Base-by-base conservation (phyloP, 768 basidiomycete genomes). In the Lactifluus pinguis region DNA sequence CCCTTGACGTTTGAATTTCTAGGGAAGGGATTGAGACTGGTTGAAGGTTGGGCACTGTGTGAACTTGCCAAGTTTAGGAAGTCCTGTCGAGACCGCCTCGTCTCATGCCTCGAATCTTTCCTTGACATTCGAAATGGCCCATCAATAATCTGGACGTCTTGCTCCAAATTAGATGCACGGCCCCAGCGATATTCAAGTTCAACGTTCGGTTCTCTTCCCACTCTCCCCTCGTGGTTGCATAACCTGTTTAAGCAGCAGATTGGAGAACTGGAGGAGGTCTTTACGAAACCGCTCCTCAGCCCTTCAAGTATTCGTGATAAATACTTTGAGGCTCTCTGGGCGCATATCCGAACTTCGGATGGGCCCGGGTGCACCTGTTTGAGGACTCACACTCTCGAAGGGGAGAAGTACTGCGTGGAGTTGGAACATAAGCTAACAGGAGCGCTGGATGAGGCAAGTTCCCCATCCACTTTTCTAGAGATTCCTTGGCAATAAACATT, bases 1-100 rank as follows among this genome's bases (percentile, higher is more conserved):
- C 50, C 61, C 4, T 48, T 61, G 32, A 57, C 63, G 4, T 50
- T 61, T 13, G 60, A 61, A 9, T 14, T 1, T 8, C 34, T 61
- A 13, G 60, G 50, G 1, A 4, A 41, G 1, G 44, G 32, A 10
- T 19, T 61, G 9, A n/a, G 8, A 4, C 10, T 34, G 2, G 57
- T 61, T 29, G 30, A 39, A 3, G 55, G 55, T 11, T 9, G 30
- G 29, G 55, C 60, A 8, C 30, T 61, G 14, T 25, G 36, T 15
- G 44, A 41, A 7, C 60, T 61, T 32, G 29, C 11, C 11, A 17
- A 11, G 6, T 61, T 57, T 51, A 50, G 60, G 4, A 57, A 41
- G 44, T 9, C 0, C 6, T 57, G 60, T 10, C 32, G 50, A 44
- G 42, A 61, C 55, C 38, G 30, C 6, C 1, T 61, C 7, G 25